phyloP scores from a whole-genome alignment of 2,329 filamentous ascomycete genomes.

The Phialocephala subalpina region DNA sequence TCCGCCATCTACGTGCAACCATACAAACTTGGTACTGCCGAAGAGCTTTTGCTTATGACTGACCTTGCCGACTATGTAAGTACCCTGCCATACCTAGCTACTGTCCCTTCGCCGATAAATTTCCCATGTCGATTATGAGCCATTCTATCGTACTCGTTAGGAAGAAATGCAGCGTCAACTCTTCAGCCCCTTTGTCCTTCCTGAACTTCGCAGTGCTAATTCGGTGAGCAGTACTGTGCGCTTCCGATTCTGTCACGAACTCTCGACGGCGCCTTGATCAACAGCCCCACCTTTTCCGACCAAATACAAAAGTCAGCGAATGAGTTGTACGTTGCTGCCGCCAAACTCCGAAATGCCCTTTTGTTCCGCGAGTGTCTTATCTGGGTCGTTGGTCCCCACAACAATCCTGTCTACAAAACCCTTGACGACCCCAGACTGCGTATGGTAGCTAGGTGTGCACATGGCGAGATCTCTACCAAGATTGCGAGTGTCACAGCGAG shows the following conservation, averaged over 20 bases:
- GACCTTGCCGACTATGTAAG: conserved; percentile 4
- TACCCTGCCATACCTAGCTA: too few relatives aligned
- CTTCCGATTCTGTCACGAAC: neutral
- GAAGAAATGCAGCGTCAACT: too few relatives aligned
- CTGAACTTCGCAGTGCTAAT: too few relatives aligned
- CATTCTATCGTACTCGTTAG: too few relatives aligned
- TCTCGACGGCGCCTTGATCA: neutral
- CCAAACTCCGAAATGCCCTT: neutral
- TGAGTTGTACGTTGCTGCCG: neutral
- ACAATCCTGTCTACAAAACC: neutral
- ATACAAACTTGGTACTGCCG: neutral
- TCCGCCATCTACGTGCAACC: neutral
- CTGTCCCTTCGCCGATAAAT: too few relatives aligned
- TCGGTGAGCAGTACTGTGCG: too few relatives aligned
- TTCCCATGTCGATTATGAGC: too few relatives aligned
- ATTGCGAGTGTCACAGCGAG: neutral
- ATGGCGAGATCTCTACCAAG: neutral
- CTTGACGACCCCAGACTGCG: neutral
- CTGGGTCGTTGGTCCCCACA: neutral
- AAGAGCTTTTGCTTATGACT: neutral
- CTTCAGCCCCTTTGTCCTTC: too few relatives aligned
- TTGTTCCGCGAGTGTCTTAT: neutral
- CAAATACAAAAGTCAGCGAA: neutral
- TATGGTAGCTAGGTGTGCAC: neutral
- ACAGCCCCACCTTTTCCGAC: neutral